Evolutionary conservation across 108 stramenopile species (phyloP).

Genomic region (Pseudonitzschia multiseries): DNA sequence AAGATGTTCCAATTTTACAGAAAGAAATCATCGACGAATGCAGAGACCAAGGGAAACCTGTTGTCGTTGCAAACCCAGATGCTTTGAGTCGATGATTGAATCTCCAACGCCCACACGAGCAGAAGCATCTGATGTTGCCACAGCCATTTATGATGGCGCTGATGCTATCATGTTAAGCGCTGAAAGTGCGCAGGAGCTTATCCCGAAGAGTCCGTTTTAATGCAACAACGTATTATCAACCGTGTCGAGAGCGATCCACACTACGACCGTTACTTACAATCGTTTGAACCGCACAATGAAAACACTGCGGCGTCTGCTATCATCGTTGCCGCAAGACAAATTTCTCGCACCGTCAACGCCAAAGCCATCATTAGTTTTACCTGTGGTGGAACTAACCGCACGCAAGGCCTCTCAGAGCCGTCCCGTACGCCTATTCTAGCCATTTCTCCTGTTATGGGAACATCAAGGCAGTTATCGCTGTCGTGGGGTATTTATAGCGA

Average conservation of each 20-base stretch:
- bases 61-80: slow-evolving; percentile 87
- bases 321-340: slow-evolving; percentile 66
- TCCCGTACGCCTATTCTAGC: slow-evolving; percentile 79
- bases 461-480: slow-evolving; percentile 71
- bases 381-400: slow-evolving; percentile 66
- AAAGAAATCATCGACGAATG: slow-evolving; percentile 86
- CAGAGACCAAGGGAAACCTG: slow-evolving; percentile 84
- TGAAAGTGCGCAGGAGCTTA: slow-evolving; percentile 77
- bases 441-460: slow-evolving; percentile 70
- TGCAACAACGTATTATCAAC: slow-evolving; percentile 86
- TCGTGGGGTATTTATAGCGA: slow-evolving; percentile 86
- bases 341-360: slow-evolving; percentile 58
- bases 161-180: slow-evolving; percentile 89
- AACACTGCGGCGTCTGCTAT: slow-evolving; percentile 73
- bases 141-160: slow-evolving; percentile 87
- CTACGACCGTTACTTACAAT: slow-evolving; percentile 43
- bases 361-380: slow-evolving; percentile 84
- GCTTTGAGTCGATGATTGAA: slow-evolving; percentile 83
- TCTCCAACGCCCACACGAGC: slow-evolving; percentile 84
- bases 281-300: slow-evolving; percentile 28
- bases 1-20: slow-evolving; percentile 88
- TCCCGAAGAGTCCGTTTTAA: slow-evolving; percentile 68
- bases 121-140: slow-evolving; percentile 85
- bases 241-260: slow-evolving; percentile 74
- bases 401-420: slow-evolving; percentile 68